Base-by-base conservation (phyloP, 371 early-diverging fungal genomes). In the Choanephora cucurbitarum region DNA sequence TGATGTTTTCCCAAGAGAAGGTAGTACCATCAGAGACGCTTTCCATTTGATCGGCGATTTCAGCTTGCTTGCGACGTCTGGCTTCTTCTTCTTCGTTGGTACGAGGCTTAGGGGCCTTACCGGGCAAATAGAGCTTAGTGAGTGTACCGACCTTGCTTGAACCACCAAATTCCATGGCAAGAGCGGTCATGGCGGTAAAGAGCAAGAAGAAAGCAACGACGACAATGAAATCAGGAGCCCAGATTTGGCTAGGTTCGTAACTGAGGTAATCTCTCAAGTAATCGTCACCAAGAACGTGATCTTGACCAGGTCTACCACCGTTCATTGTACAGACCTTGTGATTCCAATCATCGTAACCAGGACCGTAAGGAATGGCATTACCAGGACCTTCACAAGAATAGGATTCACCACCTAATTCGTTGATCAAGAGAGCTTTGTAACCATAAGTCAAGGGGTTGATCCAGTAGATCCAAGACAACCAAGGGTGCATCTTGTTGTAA, bases 391-490 rank as follows among this genome's bases (percentile, higher is more conserved):
- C 58, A 44, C 72, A 69, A 45, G 63, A 21, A 42, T 61, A 68
- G 9, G 66, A 18, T 28, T 72, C 53, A 14, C 80, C 77, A n/a
- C 64, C 63, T 64, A 83, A 78, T 66, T 90, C 90, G 64, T 90
- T 90, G 15, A 78, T 73, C 37, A 86, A 52, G 32, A 90, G 62
- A 1, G 85, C 82, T 62, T 81, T 74, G 65, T 79, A 80, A 15
- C 83, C 80, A 55, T 87, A 88, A 1, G 85, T 80, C 19, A 90
- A 64, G 13, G 89, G 85, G 49, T 81, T 85, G 52, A 87, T 76
- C 80, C 83, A 88, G 63, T 79, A 84, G 28, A 88, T 78, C 88
- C 87, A 88, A 51, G 73, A 77, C 17, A 90, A 73, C 83, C 85
- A 87, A 45, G 81, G 85, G 54, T 87, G 80, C 88, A 90, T 88